A percentile compares a stretch with the other conserved stretches of the same genome.
phyloP scores from a whole-genome alignment of 2,329 filamentous ascomycete genomes.

The Phoma sp. region DNA sequence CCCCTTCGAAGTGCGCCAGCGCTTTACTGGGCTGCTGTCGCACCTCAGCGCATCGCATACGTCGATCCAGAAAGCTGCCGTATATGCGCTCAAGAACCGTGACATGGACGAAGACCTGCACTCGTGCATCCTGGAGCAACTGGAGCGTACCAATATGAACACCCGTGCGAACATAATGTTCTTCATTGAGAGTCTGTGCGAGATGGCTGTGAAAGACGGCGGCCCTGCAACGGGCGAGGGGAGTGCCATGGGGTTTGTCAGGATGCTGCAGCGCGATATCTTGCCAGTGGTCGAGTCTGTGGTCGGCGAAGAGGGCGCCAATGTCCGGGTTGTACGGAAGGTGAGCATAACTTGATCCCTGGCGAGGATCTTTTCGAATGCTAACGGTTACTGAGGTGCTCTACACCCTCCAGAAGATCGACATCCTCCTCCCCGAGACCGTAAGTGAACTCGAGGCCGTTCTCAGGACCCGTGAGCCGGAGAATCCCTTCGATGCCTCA shows the following conservation, averaged over 20 bases:
- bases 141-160: conserved; percentile 96
- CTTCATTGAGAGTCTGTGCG: conserved; percentile 94
- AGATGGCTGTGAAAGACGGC: conserved; percentile 77
- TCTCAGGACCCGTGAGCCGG: conserved; percentile 75
- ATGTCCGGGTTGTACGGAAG: conserved; percentile 88
- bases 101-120: conserved; percentile 98
- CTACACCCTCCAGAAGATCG: conserved; percentile 71
- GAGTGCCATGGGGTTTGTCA: conserved; percentile 78
- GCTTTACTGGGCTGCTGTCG: conserved; percentile 88
- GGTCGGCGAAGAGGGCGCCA: conserved; percentile 86
- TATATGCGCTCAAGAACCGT: conserved; percentile 91
- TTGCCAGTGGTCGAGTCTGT: conserved; percentile 90
- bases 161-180: conserved; percentile 98
- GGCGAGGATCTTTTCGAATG: background rate
- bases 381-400: conserved; percentile 60
- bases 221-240: conserved; percentile 72
- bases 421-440: conserved; percentile 74
- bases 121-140: conserved; percentile 94
- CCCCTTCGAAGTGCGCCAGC: conserved; percentile 97
- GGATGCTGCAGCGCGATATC: conserved; percentile 95
- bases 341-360: conserved; percentile 52
- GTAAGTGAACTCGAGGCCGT: conserved; percentile 82
- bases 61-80: conserved; percentile 88
- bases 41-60: conserved; percentile 89
- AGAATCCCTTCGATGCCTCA: conserved; percentile 33